These are phyloP conservation scores for Conoideocrella luteorostrata DNA, from an alignment of 2,329 filamentous ascomycete species.

Conservation along the genomic window DNA sequence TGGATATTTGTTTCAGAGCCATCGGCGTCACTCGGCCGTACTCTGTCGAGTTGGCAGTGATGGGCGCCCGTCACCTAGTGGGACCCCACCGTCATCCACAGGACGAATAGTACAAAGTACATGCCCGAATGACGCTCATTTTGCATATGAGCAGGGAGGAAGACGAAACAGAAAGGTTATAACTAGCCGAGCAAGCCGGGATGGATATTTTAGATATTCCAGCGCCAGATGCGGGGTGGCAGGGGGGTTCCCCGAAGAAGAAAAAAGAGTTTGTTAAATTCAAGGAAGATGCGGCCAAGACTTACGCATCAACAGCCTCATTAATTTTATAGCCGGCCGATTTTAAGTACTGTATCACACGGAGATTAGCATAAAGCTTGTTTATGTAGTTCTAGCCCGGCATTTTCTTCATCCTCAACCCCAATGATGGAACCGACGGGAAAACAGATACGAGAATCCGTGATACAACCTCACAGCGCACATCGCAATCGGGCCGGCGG, in stretches of 20 bases:
- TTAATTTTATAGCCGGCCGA: slow-evolving; percentile 44
- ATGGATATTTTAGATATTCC: no score
- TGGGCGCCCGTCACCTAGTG: slow-evolving; percentile 23
- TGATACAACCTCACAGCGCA: not conserved
- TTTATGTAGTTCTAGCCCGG: no score
- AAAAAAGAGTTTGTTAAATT: not conserved
- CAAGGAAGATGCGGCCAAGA: slow-evolving; percentile 18
- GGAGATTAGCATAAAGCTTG: slow-evolving; percentile 16
- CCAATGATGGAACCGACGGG: not conserved
- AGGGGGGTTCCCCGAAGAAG: no score
- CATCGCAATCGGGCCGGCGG: slow-evolving; percentile 4
- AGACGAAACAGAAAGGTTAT: no score
- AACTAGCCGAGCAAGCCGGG: no score
- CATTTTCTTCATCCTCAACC: not conserved
- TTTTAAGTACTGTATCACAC: slow-evolving; percentile 37
- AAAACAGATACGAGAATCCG: not conserved
- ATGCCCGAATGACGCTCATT: not conserved
- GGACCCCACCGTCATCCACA: slow-evolving; percentile 24
- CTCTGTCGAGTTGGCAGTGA: slow-evolving; percentile 23
- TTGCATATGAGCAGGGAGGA: no score
- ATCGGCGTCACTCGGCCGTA: slow-evolving; percentile 33
- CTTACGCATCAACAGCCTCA: slow-evolving; percentile 52
- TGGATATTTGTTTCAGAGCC: slow-evolving; percentile 23
- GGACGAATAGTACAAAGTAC: slow-evolving; percentile 7
- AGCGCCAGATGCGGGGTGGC: not conserved